Evolutionary conservation across 768 basidiomycete genomes (phyloP).

Genomic region (Mycena kentingensis): DNA sequence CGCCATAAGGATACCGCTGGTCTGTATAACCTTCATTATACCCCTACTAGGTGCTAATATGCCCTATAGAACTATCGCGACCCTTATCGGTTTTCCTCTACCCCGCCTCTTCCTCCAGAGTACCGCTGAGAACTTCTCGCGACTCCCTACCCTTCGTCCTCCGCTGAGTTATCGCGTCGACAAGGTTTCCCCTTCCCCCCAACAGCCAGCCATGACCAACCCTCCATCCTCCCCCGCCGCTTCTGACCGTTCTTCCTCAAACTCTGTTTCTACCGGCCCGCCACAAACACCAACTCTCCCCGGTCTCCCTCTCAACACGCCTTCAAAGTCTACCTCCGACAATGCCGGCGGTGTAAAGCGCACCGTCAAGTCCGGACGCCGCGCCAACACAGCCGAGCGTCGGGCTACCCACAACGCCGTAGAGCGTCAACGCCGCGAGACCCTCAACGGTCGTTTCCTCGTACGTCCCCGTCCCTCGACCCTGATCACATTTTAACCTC

Average conservation of each 20-base stretch:
- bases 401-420: conserved; percentile 80
- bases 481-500: background rate
- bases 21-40: conserved; percentile 36
- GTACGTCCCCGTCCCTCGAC: conserved; percentile 42
- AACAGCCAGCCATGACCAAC: conserved; percentile 17
- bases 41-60: conserved; percentile 21
- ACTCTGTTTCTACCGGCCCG: conserved; percentile 21
- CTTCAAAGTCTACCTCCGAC: conserved; percentile 18
- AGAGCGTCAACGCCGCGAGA: conserved; percentile 74
- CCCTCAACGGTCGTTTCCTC: conserved; percentile 82
- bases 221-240: conserved; percentile 21
- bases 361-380: conserved; percentile 82
- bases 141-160: conserved; percentile 34
- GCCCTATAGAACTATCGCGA: conserved; percentile 75
- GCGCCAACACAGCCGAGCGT: conserved; percentile 87
- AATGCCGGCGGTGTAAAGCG: conserved; percentile 36
- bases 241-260: conserved; percentile 22
- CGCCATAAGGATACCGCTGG: conserved; percentile 56
- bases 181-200: conserved; percentile 6
- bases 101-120: conserved; percentile 43
- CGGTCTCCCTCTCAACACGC: conserved; percentile 16
- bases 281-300: conserved; percentile 17
- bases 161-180: conserved; percentile 50
- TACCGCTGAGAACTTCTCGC: conserved; percentile 75
- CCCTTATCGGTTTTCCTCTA: conserved; percentile 83